Evolutionary conservation across 2,329 filamentous ascomycete genomes (phyloP), one percentile per base, ranked within the genome.

Genomic region (Pseudocercospora fijiensis): DNA sequence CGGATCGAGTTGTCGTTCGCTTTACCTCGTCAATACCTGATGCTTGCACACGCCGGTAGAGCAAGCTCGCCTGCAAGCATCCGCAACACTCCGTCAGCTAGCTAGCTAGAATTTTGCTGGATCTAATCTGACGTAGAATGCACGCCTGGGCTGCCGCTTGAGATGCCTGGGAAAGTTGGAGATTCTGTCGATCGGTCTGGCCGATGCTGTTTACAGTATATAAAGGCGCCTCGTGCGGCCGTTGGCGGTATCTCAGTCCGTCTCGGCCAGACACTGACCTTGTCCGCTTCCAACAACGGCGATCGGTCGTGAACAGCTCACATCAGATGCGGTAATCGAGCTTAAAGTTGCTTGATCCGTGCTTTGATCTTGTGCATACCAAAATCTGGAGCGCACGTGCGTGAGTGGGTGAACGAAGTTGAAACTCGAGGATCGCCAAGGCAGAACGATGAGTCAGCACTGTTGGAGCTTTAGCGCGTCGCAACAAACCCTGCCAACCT

Each of bases 131-230:
- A 30, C 18, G 18, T 27, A 45, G 33, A 49, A 75, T 65, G 67
- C 80, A 82, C 62, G 80, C 80, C 71, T 80, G 78, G 16, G 72
- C 65, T 18, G 80, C 71, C 27, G 68, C 47, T 52, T 52, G 47
- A 24, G 47, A 52, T 20, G 5, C 47, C 22, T 26, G 18, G 7
- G 3, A 4, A 24, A 16, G 18, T 16, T 52, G 47, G 13, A 16
- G 18, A 22, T 52, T 24, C 47, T 20, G 24, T 27, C 47, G 18
- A 24, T 52, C 20, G 22, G 13, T 52, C 20, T 16, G 22, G 13
- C 13, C 24, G 22, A 24, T 20, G 47, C 22, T 20, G 47, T 24
- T 27, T 24, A n/a, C n/a, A n/a, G n/a, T n/a, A 24, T 16, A 13
- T 52, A 16, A 33, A 33, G 30, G 30, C 30, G 30, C 30, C 30